Evolutionary conservation across 1,284 basidiomycete genomes (phyloP).

Genomic region (Porodaedalea pini): DNA sequence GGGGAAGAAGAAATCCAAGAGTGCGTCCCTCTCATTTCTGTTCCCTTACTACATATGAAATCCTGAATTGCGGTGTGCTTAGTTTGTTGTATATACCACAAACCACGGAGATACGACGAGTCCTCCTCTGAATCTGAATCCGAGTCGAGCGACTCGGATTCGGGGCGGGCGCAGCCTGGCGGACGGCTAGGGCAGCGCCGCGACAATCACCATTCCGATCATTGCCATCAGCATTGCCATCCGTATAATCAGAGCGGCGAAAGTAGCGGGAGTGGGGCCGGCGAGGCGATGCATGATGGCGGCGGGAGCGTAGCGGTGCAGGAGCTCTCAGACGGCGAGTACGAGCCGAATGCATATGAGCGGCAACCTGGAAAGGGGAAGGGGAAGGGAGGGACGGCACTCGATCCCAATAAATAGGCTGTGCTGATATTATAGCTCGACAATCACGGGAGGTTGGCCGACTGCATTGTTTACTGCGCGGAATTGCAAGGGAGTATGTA

Average conservation of each 20-base stretch:
- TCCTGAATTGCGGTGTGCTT: conserved; percentile 5
- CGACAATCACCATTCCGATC: conserved; percentile 22
- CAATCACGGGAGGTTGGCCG: no score
- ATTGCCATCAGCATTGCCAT: conserved; percentile 25
- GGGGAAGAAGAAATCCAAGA: conserved; percentile 81
- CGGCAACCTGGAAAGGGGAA: conserved; percentile 32
- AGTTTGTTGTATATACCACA: conserved; percentile 92
- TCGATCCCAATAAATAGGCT: not conserved
- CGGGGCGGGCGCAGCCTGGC: conserved; percentile 28
- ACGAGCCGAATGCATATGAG: conserved; percentile 57
- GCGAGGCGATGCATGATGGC: conserved; percentile 24
- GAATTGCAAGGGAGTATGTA: no score
- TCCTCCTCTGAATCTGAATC: conserved; percentile 65
- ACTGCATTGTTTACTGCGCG: no score
- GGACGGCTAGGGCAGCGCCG: not conserved
- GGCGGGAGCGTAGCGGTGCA: conserved; percentile 31
- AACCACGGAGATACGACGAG: conserved; percentile 73
- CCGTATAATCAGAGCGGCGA: conserved; percentile 26
- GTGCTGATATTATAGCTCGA: no score
- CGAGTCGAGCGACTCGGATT: conserved; percentile 38
- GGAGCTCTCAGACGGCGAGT: conserved; percentile 31
- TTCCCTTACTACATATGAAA: not conserved
- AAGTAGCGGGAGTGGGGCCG: conserved; percentile 25
- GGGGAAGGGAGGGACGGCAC: conserved; percentile 4
- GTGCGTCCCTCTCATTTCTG: conserved; percentile 40